Conservation (phyloP, 257 asterid species). For the Gentiana macrophylla region DNA sequence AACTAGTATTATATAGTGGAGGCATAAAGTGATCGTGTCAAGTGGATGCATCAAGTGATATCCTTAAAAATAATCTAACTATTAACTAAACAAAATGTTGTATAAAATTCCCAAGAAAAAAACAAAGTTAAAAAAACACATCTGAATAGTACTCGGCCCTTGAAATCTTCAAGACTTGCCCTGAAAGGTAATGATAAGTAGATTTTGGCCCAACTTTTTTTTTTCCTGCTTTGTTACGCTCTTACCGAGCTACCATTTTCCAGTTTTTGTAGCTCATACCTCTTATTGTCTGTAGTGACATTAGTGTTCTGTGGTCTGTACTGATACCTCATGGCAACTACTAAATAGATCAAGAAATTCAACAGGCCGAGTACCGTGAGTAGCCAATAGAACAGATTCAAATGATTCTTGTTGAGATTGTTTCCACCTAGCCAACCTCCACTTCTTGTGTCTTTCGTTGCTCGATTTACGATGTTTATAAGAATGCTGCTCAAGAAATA, state of each 20-base stretch:
- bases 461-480: constrained; percentile 47
- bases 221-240: too few species aligned
- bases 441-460: constrained; percentile 38
- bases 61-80: too few species aligned
- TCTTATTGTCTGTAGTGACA: not conserved
- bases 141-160: too few species aligned
- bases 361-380: constrained; percentile 33
- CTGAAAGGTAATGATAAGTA: too few species aligned
- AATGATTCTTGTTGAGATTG: constrained; percentile 45
- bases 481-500: constrained; percentile 49
- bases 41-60: too few species aligned
- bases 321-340: constrained; percentile 50
- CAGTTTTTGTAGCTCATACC: constrained; percentile 9
- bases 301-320: constrained; percentile 29
- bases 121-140: too few species aligned
- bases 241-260: not conserved
- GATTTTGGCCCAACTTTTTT: too few species aligned
- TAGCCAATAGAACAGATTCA: constrained; percentile 58
- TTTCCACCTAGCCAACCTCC: constrained; percentile 68
- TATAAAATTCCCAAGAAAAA: too few species aligned
- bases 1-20: too few species aligned
- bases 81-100: too few species aligned
- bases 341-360: constrained; percentile 40
- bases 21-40: too few species aligned
- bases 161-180: too few species aligned